phyloP scores from a whole-genome alignment of 2,329 filamentous ascomycete genomes.

The Sphaerostilbella broomeana region DNA sequence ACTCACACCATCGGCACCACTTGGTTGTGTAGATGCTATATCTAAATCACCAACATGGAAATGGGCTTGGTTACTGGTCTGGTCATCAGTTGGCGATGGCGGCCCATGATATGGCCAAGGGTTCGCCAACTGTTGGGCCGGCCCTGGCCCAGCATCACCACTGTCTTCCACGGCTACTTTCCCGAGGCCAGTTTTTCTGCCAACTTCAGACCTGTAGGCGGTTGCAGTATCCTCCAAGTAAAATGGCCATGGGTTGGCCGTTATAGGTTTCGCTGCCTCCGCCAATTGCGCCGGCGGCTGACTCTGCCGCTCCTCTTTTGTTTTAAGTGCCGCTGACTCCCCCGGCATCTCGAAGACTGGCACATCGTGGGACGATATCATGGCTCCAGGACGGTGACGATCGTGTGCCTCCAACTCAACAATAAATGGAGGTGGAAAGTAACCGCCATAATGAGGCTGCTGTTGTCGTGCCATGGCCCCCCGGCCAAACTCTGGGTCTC shows the following conservation, averaged over 20 bases:
- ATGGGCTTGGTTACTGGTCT: background rate
- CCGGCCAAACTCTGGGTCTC: background rate
- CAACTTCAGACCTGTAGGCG: background rate
- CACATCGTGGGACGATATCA: constrained; percentile 17
- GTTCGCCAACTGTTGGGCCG: constrained; percentile 20
- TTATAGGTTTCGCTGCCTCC: constrained; percentile 8
- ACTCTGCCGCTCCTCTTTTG: constrained; percentile 8
- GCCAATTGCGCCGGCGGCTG: constrained; percentile 4
- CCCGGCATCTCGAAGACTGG: constrained; percentile 28
- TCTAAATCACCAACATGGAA: background rate
- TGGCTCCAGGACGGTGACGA: constrained; percentile 12
- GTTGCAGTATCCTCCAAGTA: constrained; percentile 18
- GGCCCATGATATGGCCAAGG: constrained; percentile 30
- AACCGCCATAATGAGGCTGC: constrained; percentile 4
- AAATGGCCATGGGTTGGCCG: constrained; percentile 26
- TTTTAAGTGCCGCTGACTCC: constrained; percentile 19
- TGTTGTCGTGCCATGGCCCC: constrained; percentile 15
- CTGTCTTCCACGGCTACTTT: background rate
- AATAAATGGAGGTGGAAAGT: constrained; percentile 23
- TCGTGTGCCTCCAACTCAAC: constrained; percentile 25
- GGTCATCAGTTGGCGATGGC: constrained; percentile 7
- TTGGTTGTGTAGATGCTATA: background rate
- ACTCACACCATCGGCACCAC: background rate
- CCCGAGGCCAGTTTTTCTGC: background rate
- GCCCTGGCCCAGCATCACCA: background rate